Percentiles rank a stretch among this genome's conserved stretches.
Evolutionary conservation across 139 green algal genomes (phyloP).

Genomic region (Zygnema cylindricum): DNA sequence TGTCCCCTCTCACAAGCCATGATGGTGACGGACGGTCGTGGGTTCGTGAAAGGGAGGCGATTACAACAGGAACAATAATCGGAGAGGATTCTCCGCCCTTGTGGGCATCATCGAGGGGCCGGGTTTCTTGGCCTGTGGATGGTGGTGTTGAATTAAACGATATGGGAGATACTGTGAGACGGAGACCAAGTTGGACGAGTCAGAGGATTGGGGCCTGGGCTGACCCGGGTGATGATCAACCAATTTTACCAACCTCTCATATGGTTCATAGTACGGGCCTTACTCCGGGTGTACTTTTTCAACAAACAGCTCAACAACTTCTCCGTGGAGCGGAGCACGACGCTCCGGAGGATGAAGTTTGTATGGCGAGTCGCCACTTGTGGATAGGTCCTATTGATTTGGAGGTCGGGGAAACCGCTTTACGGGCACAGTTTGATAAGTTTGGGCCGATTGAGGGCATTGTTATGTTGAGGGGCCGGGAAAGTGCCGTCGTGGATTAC

Average conservation of each 20-base stretch:
- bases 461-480: not conserved
- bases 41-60: not conserved
- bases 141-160: not conserved
- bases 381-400: not conserved
- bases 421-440: conserved; percentile 12
- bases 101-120: not conserved
- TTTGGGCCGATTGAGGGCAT: conserved; percentile 36
- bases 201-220: not conserved
- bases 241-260: not conserved
- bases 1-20: conserved; percentile 2
- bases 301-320: conserved; percentile 3
- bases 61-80: not conserved
- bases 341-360: conserved; percentile 23
- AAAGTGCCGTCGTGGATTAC: not conserved
- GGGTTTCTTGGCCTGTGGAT: not conserved
- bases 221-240: not conserved
- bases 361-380: not conserved
- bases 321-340: conserved; percentile 2
- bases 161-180: not conserved
- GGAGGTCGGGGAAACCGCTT: conserved; percentile 3
- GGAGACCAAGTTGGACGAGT: not conserved
- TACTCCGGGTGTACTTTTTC: not conserved
- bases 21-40: not conserved
- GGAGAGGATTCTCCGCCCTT: not conserved
- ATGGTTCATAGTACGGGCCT: not conserved